Evolutionary conservation across 2,329 filamentous ascomycete genomes (phyloP).

Genomic region (Pseudogymnoascus sp.): DNA sequence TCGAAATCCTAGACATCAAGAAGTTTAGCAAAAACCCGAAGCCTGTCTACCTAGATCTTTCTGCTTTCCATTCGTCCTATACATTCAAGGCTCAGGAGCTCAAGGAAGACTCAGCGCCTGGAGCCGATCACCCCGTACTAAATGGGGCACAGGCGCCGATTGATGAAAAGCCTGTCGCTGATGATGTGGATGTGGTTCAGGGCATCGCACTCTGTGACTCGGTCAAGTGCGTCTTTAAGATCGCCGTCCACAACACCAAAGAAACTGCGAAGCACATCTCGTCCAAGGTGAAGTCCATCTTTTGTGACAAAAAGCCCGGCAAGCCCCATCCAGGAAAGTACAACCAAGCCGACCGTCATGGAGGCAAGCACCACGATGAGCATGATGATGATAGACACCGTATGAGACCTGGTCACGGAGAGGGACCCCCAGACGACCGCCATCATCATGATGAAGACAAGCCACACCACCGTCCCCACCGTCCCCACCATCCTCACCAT

Average conservation of each 20-base stretch:
- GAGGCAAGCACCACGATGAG: neutral
- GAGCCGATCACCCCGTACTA: neutral
- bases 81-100: neutral
- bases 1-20: neutral
- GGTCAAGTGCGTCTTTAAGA: neutral
- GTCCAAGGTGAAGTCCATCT: neutral
- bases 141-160: neutral
- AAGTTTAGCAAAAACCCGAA: neutral
- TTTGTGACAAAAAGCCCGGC: neutral
- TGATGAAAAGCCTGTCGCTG: neutral
- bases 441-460: neutral
- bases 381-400: neutral
- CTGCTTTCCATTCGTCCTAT: neutral
- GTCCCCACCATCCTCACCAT: neutral
- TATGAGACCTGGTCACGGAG: neutral
- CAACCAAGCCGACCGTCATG: neutral
- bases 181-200: neutral
- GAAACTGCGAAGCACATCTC: neutral
- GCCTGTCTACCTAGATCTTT: neutral
- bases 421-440: neutral
- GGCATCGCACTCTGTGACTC: neutral
- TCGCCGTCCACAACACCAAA: slow-evolving; percentile 4
- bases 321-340: neutral
- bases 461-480: neutral
- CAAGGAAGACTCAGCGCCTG: neutral